A percentile compares a stretch with the other conserved stretches of the same genome.
These are phyloP conservation scores for Kwoniella sp. DNA, from an alignment of 768 basidiomycete species.

Conservation along the genomic window DNA sequence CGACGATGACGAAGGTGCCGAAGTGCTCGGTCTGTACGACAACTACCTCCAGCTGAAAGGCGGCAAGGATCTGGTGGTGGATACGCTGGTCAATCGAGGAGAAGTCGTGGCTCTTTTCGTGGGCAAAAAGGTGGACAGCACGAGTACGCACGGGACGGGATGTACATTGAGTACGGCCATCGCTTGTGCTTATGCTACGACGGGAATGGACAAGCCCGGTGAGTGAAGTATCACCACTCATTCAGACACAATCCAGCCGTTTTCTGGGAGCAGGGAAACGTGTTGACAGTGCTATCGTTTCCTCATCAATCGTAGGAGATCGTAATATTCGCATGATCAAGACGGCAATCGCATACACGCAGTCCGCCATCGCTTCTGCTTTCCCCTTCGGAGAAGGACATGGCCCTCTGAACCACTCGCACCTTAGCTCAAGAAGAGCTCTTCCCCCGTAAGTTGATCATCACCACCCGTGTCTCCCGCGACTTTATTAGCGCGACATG, in stretches of 20 bases:
- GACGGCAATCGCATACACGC: conserved; percentile 70
- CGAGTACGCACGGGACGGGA: conserved; percentile 81
- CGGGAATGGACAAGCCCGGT: conserved; percentile 6
- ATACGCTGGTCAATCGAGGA: conserved; percentile 37
- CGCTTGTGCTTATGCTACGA: conserved; percentile 58
- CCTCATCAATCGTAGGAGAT: neutral
- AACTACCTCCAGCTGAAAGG: conserved; percentile 60
- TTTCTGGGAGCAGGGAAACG: neutral
- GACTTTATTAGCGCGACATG: neutral
- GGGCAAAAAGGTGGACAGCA: conserved; percentile 31
- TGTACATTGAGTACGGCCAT: conserved; percentile 88
- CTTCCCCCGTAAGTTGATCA: conserved; percentile 64
- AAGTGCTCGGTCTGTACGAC: conserved; percentile 53
- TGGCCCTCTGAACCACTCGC: conserved; percentile 86
- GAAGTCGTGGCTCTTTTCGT: conserved; percentile 32
- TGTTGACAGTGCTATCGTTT: neutral
- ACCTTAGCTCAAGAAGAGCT: conserved; percentile 61
- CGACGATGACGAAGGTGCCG: conserved; percentile 37
- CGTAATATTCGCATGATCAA: conserved; percentile 61
- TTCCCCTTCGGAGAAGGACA: conserved; percentile 70
- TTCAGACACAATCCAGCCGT: too few relatives aligned
- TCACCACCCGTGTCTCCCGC: too few relatives aligned
- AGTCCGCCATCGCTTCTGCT: conserved; percentile 73
- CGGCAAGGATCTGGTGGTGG: conserved; percentile 49
- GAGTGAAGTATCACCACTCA: neutral